phyloP scores from a whole-genome alignment of 257 asterid genomes.

The Penstemon eatonii region DNA sequence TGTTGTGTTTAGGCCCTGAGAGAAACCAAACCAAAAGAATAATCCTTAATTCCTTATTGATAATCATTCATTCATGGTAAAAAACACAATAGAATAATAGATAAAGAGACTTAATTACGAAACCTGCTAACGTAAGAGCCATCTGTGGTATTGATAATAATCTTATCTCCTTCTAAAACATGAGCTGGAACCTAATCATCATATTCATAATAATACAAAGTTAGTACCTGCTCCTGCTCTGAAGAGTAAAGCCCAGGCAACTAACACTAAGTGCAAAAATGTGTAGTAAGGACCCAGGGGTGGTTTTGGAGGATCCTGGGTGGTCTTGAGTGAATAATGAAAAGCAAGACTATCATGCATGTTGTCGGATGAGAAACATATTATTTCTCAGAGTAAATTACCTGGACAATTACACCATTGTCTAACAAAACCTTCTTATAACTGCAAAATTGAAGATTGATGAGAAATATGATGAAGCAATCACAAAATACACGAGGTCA shows the following conservation, averaged over 20 bases:
- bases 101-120: conserved; percentile 23
- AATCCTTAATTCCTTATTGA: neutral
- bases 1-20: neutral
- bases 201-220: neutral
- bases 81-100: neutral
- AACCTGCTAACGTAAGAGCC: conserved; percentile 64
- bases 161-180: conserved; percentile 62
- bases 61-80: neutral
- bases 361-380: neutral
- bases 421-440: conserved; percentile 85
- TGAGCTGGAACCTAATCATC: conserved; percentile 68
- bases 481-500: conserved; percentile 7
- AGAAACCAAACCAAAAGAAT: neutral
- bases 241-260: conserved; percentile 13
- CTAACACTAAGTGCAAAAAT: conserved; percentile 6
- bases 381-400: conserved; percentile 33
- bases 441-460: conserved; percentile 46
- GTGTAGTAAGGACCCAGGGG: neutral
- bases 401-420: conserved; percentile 86
- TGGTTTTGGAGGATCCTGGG: too few relatives aligned
- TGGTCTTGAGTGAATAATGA: too few relatives aligned
- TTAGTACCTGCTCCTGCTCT: neutral
- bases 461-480: conserved; percentile 21
- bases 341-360: conserved; percentile 1
- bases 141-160: conserved; percentile 57